Evolutionary conservation across 495 filamentous ascomycete species (phyloP).

Genomic region (Alectoria sarmentosa): DNA sequence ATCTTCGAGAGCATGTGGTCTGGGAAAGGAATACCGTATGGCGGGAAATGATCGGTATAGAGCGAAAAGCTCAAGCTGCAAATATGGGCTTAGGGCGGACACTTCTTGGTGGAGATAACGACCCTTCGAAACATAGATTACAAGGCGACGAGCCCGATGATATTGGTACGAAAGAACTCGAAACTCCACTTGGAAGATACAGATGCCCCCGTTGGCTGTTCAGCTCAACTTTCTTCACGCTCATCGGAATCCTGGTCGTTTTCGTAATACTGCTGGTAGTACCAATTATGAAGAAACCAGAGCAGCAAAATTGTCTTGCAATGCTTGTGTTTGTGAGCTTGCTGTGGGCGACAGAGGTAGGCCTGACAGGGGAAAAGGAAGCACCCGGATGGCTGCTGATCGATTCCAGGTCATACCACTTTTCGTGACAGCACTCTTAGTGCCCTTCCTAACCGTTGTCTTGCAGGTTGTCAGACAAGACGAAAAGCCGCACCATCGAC

Average conservation of each 20-base stretch:
- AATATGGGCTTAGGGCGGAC: slow-evolving; percentile 76
- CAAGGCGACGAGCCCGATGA: slow-evolving; percentile 73
- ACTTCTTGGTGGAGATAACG: slow-evolving; percentile 67
- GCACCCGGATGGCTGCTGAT: background rate
- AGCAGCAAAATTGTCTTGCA: slow-evolving; percentile 94
- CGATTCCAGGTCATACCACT: slow-evolving; percentile 73
- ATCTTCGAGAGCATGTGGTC: slow-evolving; percentile 93
- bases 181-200: slow-evolving; percentile 75
- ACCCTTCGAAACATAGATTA: slow-evolving; percentile 59
- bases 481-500: slow-evolving; percentile 57
- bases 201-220: slow-evolving; percentile 74
- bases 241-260: slow-evolving; percentile 61
- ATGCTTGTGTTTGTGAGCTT: slow-evolving; percentile 91
- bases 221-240: slow-evolving; percentile 67
- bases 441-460: slow-evolving; percentile 88
- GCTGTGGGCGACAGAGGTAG: slow-evolving; percentile 93
- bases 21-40: slow-evolving; percentile 99
- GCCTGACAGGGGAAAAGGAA: slow-evolving; percentile 14
- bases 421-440: slow-evolving; percentile 90
- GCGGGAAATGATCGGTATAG: slow-evolving; percentile 98
- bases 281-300: slow-evolving; percentile 72
- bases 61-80: slow-evolving; percentile 90
- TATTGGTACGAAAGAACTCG: slow-evolving; percentile 55
- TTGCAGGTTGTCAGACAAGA: slow-evolving; percentile 77
- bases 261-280: slow-evolving; percentile 66